Evolutionary conservation across 176 grass and related monocot species (phyloP).

Genomic region (Metroxylon sagu): DNA sequence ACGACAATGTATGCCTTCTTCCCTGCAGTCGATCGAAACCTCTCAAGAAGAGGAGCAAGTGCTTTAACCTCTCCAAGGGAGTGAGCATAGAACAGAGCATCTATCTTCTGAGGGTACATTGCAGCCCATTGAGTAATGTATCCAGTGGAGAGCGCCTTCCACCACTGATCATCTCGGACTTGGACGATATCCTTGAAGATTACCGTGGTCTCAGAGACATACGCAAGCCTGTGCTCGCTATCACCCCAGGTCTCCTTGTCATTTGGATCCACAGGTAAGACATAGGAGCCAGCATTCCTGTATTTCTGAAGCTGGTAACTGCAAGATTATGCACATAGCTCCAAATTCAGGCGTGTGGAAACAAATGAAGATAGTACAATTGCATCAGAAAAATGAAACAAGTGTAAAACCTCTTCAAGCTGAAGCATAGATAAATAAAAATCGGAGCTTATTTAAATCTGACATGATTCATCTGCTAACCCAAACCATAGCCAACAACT

Average conservation of each 20-base stretch:
- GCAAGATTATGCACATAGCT: background rate
- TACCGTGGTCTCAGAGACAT: conserved; percentile 78
- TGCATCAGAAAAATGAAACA: too few relatives aligned
- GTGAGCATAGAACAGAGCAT: conserved; percentile 90
- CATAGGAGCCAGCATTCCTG: conserved; percentile 73
- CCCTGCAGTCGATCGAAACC: conserved; percentile 37
- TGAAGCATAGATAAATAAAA: too few relatives aligned
- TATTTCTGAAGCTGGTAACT: conserved; percentile 97
- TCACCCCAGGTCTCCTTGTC: conserved; percentile 93
- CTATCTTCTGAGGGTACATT: conserved; percentile 91
- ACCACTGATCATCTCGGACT: conserved; percentile 94
- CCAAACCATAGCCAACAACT: too few relatives aligned
- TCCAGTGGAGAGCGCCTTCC: conserved; percentile 75
- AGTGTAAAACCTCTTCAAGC: too few relatives aligned
- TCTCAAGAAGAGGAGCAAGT: conserved; percentile 62
- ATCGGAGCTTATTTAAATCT: too few relatives aligned
- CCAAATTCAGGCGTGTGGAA: too few relatives aligned
- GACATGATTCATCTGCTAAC: too few relatives aligned
- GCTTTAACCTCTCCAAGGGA: conserved; percentile 55
- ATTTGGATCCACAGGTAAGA: conserved; percentile 61
- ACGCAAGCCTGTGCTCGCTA: conserved; percentile 88
- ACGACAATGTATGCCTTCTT: conserved; percentile 76
- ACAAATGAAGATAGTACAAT: too few relatives aligned
- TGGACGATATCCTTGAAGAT: conserved; percentile 94
- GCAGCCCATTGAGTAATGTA: conserved; percentile 95